These are phyloP conservation scores for Choiromyces venosus DNA, from an alignment of 495 filamentous ascomycete species.

Conservation along the genomic window DNA sequence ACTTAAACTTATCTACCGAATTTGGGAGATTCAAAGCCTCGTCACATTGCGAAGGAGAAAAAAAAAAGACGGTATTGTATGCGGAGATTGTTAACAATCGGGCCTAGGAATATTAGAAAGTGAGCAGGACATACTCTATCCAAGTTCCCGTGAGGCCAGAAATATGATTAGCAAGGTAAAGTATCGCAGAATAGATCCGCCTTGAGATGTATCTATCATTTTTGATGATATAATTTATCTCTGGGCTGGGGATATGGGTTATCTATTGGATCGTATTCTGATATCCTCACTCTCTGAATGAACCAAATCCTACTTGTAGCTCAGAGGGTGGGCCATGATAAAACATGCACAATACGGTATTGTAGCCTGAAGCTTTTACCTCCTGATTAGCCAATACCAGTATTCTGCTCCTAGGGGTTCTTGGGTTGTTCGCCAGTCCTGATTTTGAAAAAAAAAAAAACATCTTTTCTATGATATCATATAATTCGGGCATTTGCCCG, in stretches of 20 bases:
- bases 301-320: not conserved
- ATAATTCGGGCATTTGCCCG: not conserved
- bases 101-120: not conserved
- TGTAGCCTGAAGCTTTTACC: not conserved
- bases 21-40: not conserved
- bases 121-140: not conserved
- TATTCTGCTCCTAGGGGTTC: not conserved
- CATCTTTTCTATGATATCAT: not conserved
- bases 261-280: not conserved
- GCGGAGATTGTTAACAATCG: not conserved
- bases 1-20: not conserved
- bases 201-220: not conserved
- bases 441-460: not conserved
- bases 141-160: not conserved
- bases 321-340: not conserved
- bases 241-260: not conserved
- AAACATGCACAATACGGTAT: not conserved
- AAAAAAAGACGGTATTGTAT: not conserved
- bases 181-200: not conserved
- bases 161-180: not conserved
- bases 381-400: not conserved
- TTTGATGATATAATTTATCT: not conserved
- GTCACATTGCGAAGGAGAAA: not conserved
- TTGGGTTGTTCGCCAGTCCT: not conserved
- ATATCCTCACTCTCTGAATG: not conserved